Evolutionary conservation across 345 rosid species (phyloP).

Genomic region (Microcos paniculata): DNA sequence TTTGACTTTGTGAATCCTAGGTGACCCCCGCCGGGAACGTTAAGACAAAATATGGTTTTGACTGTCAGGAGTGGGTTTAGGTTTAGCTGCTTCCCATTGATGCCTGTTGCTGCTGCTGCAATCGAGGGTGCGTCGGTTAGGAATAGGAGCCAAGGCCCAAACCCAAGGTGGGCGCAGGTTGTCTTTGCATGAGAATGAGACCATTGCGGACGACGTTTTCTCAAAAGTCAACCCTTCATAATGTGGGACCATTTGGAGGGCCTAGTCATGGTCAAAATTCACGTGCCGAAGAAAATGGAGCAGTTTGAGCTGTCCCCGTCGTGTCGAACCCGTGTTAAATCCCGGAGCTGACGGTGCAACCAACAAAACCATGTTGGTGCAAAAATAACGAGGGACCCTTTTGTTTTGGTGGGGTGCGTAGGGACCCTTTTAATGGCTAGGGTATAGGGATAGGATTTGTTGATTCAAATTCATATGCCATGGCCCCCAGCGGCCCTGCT

Average conservation of each 20-base stretch:
- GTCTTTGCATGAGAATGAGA: conserved; percentile 15
- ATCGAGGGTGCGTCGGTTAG: neutral
- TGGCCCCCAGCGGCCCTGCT: too few relatives aligned
- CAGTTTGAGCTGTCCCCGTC: conserved; percentile 29
- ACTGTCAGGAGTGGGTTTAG: conserved; percentile 63
- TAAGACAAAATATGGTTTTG: conserved; percentile 36
- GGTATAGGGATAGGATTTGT: neutral
- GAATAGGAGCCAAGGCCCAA: neutral
- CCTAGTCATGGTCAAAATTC: conserved; percentile 12
- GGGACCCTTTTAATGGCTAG: neutral
- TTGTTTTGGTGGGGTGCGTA: neutral
- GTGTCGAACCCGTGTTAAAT: neutral
- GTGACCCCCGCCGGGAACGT: neutral
- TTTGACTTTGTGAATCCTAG: conserved; percentile 58
- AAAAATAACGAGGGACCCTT: neutral
- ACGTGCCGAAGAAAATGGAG: conserved; percentile 36
- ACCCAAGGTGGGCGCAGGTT: conserved; percentile 27
- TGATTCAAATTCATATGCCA: neutral
- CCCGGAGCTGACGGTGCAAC: neutral
- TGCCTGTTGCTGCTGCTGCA: neutral
- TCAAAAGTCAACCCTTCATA: conserved; percentile 50
- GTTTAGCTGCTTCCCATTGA: conserved; percentile 22
- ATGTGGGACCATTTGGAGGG: conserved; percentile 22
- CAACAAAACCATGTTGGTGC: conserved; percentile 2
- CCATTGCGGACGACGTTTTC: conserved; percentile 13